Base-by-base conservation (phyloP, 2,329 filamentous ascomycete species). In the Harringtonia aguacate region DNA sequence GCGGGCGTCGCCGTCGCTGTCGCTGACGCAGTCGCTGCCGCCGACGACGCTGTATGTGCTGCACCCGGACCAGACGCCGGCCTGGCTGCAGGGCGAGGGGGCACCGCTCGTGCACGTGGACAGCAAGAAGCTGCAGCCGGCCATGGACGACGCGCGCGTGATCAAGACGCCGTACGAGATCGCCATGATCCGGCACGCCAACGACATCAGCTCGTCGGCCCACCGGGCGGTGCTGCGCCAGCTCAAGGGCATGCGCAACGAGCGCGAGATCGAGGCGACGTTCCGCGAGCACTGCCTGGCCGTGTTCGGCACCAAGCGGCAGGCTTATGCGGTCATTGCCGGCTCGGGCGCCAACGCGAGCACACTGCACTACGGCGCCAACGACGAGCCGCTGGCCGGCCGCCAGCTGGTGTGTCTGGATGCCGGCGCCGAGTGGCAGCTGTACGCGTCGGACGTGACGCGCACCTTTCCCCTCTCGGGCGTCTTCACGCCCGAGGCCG, bases 381-480 rank as follows among this genome's bases (percentile, higher is more conserved):
- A 98, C 58, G 73, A 94, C 55, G 74, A 84, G 53, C 64, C 79
- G 1, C 73, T 97, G 17, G 65, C 66, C 3, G 78, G 81, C 22
- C 75, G 81, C 46, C 78, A 89, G 56, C 72, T 89, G 27, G 67
- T 97, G 28, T 80, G 94, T 18, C 69, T 98, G 5, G 90, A 98
- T 58, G 89, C 90, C 2, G 89, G 87, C 3, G 84, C 81, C 52
- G 90, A 97, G 62, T 94, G 80, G 63, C 66, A 79, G 39, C 81
- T 84, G 53, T 97, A 98, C 60, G 87, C 87, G 27, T 85, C 84
- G 46, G 90, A 97, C 61, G 79, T 97, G 24, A 97, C 92, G 0
- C 78, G 90, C 31, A 92, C 89, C 0, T 79, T 95, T 52, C 90
- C 90, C 5, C 65, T 95, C 20, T 75, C 72, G 14, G 84, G 85